Base-by-base conservation (phyloP, 768 basidiomycete species). In the Trametes gibbosa region DNA sequence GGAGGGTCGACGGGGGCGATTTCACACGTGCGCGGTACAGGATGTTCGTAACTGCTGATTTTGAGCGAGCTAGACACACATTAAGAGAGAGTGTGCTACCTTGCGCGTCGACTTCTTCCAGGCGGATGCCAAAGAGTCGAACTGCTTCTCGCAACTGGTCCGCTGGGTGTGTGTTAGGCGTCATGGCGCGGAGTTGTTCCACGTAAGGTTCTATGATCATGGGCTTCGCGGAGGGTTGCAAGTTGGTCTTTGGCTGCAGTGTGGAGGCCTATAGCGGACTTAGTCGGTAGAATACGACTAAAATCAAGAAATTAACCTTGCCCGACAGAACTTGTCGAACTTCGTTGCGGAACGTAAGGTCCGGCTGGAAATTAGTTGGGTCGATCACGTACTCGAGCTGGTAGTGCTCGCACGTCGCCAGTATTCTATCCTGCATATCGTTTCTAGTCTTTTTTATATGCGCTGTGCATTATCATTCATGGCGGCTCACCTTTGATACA, bases 341-440 rank as follows among this genome's bases (percentile, higher is more conserved):
- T 17, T 83, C 81, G 71, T 94, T 94, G 17, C 92, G 80, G 35
- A 84, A 70, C 0, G 92, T 92, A 41, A 89, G 58, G 5, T 79
- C 77, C 2, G 90, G 88, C 63, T 92, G 85, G 56, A 86, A 84
- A 67, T 94, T 94, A 17, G 90, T 88, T 0, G 74, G 70, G 66
- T 94, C 92, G 19, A 75, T 73, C 41, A 87, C 77, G 70, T 86
- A 94, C 57, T 78, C 73, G 8, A 92, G 69, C 0, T 72, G 69
- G 61, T 90, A 75, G 12, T 74, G 82, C 45, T 85, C 79, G 63
- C 91, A 93, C 0, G 92, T 94, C 8, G 85, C 87, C 1, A 93
- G 71, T n/a, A 94, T 81, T 58, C 90, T 84, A 53, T 88, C 84
- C 92, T 94, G 48, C 32, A n/a, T 42, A 47, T 16, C 53, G 47